phyloP scores from a whole-genome alignment of 805 yeast species.

The Crinitomyces ghanaensis region DNA sequence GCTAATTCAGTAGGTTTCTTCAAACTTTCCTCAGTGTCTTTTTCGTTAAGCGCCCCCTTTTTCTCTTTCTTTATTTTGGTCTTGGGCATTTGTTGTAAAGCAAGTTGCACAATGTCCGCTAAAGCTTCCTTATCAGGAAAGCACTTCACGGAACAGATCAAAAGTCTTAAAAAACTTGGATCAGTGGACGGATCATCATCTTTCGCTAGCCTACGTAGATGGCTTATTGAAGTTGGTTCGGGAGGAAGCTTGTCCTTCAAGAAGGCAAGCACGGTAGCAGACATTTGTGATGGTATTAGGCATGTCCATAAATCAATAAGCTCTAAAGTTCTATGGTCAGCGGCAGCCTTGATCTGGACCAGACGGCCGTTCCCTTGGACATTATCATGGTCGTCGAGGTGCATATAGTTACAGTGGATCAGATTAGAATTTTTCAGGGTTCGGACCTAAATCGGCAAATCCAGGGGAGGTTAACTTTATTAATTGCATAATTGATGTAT shows the following conservation, averaged over 20 bases:
- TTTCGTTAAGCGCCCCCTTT: too few relatives aligned
- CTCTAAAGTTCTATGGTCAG: slow-evolving; percentile 17
- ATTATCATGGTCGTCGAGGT: too few relatives aligned
- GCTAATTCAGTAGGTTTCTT: too few relatives aligned
- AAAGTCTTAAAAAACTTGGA: slow-evolving; percentile 25
- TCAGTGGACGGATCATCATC: slow-evolving; percentile 4
- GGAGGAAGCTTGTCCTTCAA: slow-evolving; percentile 22
- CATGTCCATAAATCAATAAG: slow-evolving; percentile 24
- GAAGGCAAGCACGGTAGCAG: slow-evolving; percentile 17
- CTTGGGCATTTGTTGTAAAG: too few relatives aligned
- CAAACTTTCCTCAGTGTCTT: too few relatives aligned
- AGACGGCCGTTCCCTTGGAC: slow-evolving; percentile 12
- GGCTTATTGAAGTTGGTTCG: slow-evolving; percentile 24
- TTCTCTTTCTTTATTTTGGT: too few relatives aligned
- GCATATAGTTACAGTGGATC: too few relatives aligned
- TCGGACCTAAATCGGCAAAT: too few relatives aligned
- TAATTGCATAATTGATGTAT: too few relatives aligned
- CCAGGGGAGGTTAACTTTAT: too few relatives aligned
- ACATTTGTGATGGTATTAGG: slow-evolving; percentile 22
- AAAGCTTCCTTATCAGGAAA: slow-evolving; percentile 20
- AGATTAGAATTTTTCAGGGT: too few relatives aligned
- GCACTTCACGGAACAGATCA: slow-evolving; percentile 36
- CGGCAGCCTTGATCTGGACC: slow-evolving; percentile 16
- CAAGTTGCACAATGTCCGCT: slow-evolving; percentile 1
- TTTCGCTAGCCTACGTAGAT: slow-evolving; percentile 27